These are phyloP conservation scores for Sisymbrium irio DNA, from an alignment of 345 rosid species.

Conservation along the genomic window DNA sequence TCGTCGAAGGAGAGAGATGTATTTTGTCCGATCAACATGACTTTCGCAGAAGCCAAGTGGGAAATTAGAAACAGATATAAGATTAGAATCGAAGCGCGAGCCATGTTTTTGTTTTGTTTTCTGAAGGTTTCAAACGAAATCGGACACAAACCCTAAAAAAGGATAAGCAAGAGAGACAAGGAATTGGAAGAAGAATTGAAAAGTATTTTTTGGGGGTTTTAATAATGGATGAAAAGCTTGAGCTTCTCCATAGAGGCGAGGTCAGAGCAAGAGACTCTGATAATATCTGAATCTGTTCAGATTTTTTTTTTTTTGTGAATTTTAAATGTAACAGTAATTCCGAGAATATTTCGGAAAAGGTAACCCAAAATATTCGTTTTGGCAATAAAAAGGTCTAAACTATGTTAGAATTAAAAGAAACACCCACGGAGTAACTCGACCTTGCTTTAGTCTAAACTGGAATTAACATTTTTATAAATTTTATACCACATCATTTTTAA, in stretches of 20 bases:
- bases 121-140: not conserved
- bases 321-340: not conserved
- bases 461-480: too few species aligned
- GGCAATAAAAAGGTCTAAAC: not conserved
- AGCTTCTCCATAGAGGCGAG: conserved; percentile 62
- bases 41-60: conserved; percentile 44
- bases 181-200: not conserved
- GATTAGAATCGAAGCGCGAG: conserved; percentile 29
- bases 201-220: conserved; percentile 37
- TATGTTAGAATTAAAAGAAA: not conserved
- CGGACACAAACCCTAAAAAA: not conserved
- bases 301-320: not conserved
- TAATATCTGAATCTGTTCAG: conserved; percentile 20
- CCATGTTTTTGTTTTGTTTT: conserved; percentile 16
- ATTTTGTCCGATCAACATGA: conserved; percentile 64
- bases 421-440: too few species aligned
- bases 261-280: conserved; percentile 4
- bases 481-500: too few species aligned
- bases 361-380: not conserved
- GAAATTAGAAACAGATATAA: conserved; percentile 32
- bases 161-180: not conserved
- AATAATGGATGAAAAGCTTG: conserved; percentile 44
- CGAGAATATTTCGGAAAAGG: not conserved
- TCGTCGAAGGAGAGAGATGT: conserved; percentile 66
- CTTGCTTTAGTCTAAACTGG: too few species aligned